Base-by-base conservation (phyloP, 495 filamentous ascomycete genomes). In the Talaromyces borbonicus region DNA sequence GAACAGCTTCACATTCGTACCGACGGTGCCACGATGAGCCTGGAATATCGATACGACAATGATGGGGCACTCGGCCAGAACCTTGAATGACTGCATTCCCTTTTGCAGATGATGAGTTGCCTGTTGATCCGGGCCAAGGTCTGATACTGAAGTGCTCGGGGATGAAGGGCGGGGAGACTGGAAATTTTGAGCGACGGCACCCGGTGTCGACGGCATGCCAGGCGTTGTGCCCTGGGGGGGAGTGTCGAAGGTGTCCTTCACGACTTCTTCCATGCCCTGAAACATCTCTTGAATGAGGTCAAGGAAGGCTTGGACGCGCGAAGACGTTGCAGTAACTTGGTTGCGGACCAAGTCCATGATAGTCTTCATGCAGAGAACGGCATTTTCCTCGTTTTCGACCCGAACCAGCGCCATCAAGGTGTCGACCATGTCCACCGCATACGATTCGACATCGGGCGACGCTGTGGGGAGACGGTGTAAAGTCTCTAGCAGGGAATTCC, bases 1-100 rank as follows among this genome's bases (percentile, higher is more conserved):
- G 52, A 99, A 99, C 2, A 78, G 71, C 70, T 87, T 92, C 30
- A 99, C 90, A 53, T 97, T 97, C 32, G 75, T 72, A 19, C 75
- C 66, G 2, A 95, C 92, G 20, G 80, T 83, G 18, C 58, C 65
- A 39, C 90, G 78, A 52, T 99, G 87, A 2, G 87, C 83, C 63
- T 97, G 92, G 66, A 99, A 97, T 51, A 97, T 83, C 6, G 93
- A 98, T 14, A 99, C 93, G 23, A 99, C 93, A 47, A 97, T 96
- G 49, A 99, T 99, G 1, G 93, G 93, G 51, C 90, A 97, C 60
- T 99, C 93, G 0, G 90, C 86, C 12, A 97, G 75, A 26, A 99
- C 93, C 63, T 97, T 99, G 74, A 99, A 99, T 4, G 90, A 96
- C 62, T 95, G 85, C 90, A 96, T 95, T 14, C 93, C 92, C 58